Evolutionary conservation across 1,284 basidiomycete genomes (phyloP).

Genomic region (Pseudozyma tsukubaensis): DNA sequence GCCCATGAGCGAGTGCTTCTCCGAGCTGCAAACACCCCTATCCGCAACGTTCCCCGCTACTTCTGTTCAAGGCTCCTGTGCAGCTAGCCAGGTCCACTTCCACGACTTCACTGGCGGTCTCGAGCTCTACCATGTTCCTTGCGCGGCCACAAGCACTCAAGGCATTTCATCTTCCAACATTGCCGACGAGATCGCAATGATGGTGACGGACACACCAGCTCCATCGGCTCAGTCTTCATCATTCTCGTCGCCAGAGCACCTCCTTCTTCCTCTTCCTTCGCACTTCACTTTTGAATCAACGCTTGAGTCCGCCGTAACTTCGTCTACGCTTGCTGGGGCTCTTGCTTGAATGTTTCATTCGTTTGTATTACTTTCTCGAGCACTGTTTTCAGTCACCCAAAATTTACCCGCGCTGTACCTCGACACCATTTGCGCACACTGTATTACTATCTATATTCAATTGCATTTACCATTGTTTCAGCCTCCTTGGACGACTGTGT

Average conservation of each 20-base stretch:
- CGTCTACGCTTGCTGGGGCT: too few relatives aligned
- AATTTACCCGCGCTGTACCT: too few relatives aligned
- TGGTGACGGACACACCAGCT: not conserved
- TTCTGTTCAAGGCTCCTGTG: not conserved
- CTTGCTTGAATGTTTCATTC: too few relatives aligned
- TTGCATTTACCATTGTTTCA: too few relatives aligned
- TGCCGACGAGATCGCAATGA: not conserved
- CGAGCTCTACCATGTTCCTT: constrained; percentile 17
- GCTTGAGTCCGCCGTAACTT: too few relatives aligned
- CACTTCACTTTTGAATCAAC: too few relatives aligned
- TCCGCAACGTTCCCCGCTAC: constrained; percentile 4
- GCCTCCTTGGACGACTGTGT: too few relatives aligned
- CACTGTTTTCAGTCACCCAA: too few relatives aligned
- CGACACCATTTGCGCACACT: too few relatives aligned
- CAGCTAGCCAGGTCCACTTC: not conserved
- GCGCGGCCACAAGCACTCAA: not conserved
- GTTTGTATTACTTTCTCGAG: too few relatives aligned
- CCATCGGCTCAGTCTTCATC: not conserved
- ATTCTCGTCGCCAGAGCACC: constrained; percentile 4
- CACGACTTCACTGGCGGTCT: constrained; percentile 14
- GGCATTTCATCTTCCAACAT: not conserved
- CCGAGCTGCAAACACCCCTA: constrained; percentile 8
- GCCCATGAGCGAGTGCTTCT: constrained; percentile 16
- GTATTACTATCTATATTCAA: too few relatives aligned
- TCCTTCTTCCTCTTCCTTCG: constrained; percentile 1